A percentile compares a stretch with the other conserved stretches of the same genome.
Evolutionary conservation across 2,329 filamentous ascomycete genomes (phyloP).

Genomic region (Fusarium nurragi): DNA sequence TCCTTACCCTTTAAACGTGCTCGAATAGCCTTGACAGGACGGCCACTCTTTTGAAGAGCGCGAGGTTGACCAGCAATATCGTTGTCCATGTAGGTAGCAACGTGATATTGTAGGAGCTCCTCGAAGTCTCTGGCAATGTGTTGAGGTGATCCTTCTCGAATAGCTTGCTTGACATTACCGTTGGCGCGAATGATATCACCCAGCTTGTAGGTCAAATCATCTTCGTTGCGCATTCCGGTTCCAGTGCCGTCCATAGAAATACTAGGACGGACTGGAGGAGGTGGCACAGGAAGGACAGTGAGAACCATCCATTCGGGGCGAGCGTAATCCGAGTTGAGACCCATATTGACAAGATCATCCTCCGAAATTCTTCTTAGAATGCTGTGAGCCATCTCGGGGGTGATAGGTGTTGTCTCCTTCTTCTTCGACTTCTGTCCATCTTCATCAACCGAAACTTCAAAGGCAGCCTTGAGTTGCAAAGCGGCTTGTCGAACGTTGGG

Average conservation of each 20-base stretch:
- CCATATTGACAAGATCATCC: conserved; percentile 84
- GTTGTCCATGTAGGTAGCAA: conserved; percentile 99
- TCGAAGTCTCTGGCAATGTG: conserved; percentile 94
- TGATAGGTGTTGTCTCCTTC: conserved; percentile 83
- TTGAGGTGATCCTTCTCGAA: conserved; percentile 88
- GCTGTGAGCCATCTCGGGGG: conserved; percentile 83
- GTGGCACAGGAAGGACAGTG: conserved; percentile 92
- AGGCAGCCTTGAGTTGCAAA: conserved; percentile 79
- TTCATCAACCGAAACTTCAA: conserved; percentile 75
- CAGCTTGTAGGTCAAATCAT: conserved; percentile 99
- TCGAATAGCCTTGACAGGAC: conserved; percentile 95
- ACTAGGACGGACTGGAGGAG: conserved; percentile 93
- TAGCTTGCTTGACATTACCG: conserved; percentile 89
- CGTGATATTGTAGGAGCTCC: conserved; percentile 92
- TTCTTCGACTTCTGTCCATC: conserved; percentile 70
- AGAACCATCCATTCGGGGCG: conserved; percentile 98
- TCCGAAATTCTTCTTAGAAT: conserved; percentile 88
- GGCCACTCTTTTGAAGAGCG: conserved; percentile 94
- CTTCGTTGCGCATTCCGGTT: conserved; percentile 92
- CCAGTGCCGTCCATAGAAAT: conserved; percentile 96
- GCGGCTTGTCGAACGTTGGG: conserved; percentile 89
- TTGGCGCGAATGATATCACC: conserved; percentile 99
- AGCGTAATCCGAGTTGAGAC: conserved; percentile 92
- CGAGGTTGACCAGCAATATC: conserved; percentile 96
- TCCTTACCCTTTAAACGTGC: conserved; percentile 99